phyloP scores from a whole-genome alignment of 208 protist genomes.

The Leishmania mexicana region DNA sequence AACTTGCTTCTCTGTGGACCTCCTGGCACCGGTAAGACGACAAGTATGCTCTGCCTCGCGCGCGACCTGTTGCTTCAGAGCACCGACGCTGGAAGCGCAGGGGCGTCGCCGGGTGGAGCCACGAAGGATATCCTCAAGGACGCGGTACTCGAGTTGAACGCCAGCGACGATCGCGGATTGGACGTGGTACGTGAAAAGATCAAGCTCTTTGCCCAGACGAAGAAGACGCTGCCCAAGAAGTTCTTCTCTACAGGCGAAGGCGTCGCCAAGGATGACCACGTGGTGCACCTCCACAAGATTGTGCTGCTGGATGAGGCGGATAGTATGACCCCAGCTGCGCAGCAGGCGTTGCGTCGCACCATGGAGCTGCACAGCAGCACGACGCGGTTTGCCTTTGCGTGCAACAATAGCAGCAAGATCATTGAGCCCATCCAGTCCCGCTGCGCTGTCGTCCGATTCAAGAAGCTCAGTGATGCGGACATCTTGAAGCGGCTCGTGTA shows the following conservation, averaged over 20 bases:
- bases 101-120: conserved; percentile 2
- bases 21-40: conserved; percentile 97
- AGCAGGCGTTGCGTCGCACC: conserved; percentile 98
- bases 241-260: conserved; percentile 36
- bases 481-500: conserved; percentile 92
- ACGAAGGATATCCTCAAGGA: conserved; percentile 82
- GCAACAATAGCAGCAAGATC: conserved; percentile 99
- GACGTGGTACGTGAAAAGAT: conserved; percentile 98
- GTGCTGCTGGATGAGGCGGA: conserved; percentile 99
- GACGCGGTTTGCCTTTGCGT: conserved; percentile 99
- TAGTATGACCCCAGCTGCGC: conserved; percentile 98
- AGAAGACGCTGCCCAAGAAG: conserved; percentile 89
- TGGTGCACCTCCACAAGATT: conserved; percentile 96
- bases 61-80: conserved; percentile 88
- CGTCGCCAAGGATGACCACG: conserved; percentile 6
- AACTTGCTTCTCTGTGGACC: conserved; percentile 97
- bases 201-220: conserved; percentile 98
- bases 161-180: conserved; percentile 99
- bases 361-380: conserved; percentile 98
- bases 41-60: conserved; percentile 97
- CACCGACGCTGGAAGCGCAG: conserved; percentile 13
- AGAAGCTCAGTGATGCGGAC: conserved; percentile 87
- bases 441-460: conserved; percentile 89
- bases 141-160: conserved; percentile 99
- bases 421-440: conserved; percentile 99